A percentile compares a stretch with the other conserved stretches of the same genome.
Conservation (phyloP, 2,329 filamentous ascomycete genomes). For the Penicillium sp. region DNA sequence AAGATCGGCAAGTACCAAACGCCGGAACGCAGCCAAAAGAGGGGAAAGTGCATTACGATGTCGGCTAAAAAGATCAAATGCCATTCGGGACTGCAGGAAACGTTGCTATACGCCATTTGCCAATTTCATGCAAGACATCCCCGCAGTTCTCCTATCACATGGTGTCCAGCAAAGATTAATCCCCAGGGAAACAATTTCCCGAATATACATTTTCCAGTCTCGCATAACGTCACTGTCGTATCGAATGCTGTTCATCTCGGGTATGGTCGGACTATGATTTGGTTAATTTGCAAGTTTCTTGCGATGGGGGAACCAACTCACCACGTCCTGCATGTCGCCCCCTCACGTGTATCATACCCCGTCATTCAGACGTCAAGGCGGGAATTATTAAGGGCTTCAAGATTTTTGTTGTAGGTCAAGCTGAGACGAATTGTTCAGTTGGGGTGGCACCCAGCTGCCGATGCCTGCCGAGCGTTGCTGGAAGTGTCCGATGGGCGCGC, state of each 20-base stretch:
- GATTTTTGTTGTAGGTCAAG: no score
- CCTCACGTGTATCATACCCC: background rate
- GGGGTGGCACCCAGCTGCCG: no score
- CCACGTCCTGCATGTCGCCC: background rate
- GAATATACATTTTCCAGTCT: background rate
- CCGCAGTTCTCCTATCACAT: slow-evolving; percentile 1
- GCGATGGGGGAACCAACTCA: background rate
- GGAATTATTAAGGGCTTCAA: no score
- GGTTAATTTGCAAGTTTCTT: background rate
- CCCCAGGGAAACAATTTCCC: background rate
- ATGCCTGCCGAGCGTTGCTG: no score
- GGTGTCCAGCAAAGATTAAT: background rate
- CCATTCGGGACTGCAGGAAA: background rate
- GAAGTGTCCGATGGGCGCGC: no score
- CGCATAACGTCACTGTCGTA: background rate
- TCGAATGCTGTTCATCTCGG: background rate
- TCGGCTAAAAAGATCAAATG: background rate
- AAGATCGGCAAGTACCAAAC: background rate
- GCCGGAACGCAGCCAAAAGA: background rate
- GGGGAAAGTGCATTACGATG: slow-evolving; percentile 1
- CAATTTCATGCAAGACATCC: background rate
- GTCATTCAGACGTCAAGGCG: background rate
- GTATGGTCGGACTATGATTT: background rate
- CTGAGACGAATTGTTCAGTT: no score
- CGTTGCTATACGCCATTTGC: background rate